phyloP scores from a whole-genome alignment of 495 filamentous ascomycete genomes.

The Xylaria venustula region DNA sequence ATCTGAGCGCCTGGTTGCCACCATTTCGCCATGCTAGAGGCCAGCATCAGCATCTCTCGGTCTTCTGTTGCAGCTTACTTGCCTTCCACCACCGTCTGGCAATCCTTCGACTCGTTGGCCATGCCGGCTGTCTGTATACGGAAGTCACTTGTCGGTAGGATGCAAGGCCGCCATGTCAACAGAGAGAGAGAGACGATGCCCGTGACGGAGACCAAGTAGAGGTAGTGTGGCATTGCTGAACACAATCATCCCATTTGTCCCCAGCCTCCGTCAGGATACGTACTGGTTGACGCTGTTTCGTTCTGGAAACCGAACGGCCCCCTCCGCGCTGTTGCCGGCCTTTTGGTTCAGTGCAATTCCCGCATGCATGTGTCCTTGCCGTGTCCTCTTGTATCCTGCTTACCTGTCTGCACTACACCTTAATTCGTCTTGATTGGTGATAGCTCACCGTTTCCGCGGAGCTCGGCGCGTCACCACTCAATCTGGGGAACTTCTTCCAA shows the following conservation, averaged over 20 bases:
- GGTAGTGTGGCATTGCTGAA: slow-evolving; percentile 15
- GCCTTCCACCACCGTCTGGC: slow-evolving; percentile 1
- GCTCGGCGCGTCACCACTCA: neutral
- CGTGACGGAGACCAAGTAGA: neutral
- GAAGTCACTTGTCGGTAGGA: slow-evolving; percentile 5
- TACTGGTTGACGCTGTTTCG: slow-evolving; percentile 3
- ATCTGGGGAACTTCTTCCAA: slow-evolving; percentile 11
- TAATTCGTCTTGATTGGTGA: slow-evolving; percentile 5
- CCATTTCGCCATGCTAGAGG: slow-evolving; percentile 22
- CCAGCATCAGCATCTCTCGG: slow-evolving; percentile 18
- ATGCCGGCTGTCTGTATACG: slow-evolving; percentile 1
- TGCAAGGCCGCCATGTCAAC: slow-evolving; percentile 22
- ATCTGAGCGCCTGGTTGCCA: slow-evolving; percentile 18
- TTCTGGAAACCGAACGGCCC: slow-evolving; percentile 6
- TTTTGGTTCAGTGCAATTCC: neutral
- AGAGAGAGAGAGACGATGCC: neutral
- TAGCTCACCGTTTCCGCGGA: neutral
- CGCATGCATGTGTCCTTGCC: slow-evolving; percentile 10
- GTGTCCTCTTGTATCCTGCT: slow-evolving; percentile 2
- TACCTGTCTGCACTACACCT: slow-evolving; percentile 1
- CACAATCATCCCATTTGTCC: slow-evolving; percentile 7
- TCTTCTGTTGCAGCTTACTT: slow-evolving; percentile 12
- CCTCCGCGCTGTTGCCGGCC: neutral
- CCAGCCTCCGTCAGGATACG: slow-evolving; percentile 7
- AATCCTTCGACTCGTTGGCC: slow-evolving; percentile 7